Evolutionary conservation across 1,284 basidiomycete species (phyloP).

Genomic region (Tetrapyrgos nigripes): DNA sequence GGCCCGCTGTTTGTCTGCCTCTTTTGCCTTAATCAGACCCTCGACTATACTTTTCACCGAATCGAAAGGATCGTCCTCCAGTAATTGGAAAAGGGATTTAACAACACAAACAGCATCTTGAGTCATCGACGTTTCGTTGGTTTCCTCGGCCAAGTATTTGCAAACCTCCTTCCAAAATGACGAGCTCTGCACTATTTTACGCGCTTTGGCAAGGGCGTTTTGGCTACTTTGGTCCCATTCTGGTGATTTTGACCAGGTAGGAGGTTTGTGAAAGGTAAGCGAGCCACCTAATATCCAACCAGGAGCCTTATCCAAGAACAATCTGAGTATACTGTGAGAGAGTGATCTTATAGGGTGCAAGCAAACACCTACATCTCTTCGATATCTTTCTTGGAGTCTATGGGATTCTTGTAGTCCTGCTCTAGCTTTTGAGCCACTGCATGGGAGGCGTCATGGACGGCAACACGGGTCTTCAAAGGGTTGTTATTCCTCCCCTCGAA

Average conservation of each 20-base stretch:
- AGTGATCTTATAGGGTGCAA: slow-evolving; percentile 2
- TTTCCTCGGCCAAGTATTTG: slow-evolving; percentile 71
- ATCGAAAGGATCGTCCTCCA: slow-evolving; percentile 70
- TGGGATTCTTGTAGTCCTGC: slow-evolving; percentile 49
- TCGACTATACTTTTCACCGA: slow-evolving; percentile 61
- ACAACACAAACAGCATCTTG: slow-evolving; percentile 76
- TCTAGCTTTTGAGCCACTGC: slow-evolving; percentile 66
- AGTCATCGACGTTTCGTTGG: slow-evolving; percentile 60
- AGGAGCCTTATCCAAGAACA: slow-evolving; percentile 58
- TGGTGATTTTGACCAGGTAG: slow-evolving; percentile 51
- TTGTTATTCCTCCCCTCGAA: slow-evolving; percentile 59
- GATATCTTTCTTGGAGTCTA: slow-evolving; percentile 40
- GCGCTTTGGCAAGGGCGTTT: slow-evolving; percentile 53
- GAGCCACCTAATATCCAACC: slow-evolving; percentile 68
- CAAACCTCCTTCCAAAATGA: slow-evolving; percentile 68
- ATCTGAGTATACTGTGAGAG: slow-evolving; percentile 36
- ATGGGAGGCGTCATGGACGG: slow-evolving; percentile 53
- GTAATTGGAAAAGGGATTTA: slow-evolving; percentile 76
- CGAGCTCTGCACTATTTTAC: slow-evolving; percentile 47
- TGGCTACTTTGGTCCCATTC: slow-evolving; percentile 61
- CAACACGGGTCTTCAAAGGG: slow-evolving; percentile 62
- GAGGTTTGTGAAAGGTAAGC: slow-evolving; percentile 52
- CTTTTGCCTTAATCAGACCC: slow-evolving; percentile 59
- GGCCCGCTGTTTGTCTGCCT: slow-evolving; percentile 87
- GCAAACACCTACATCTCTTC: slow-evolving; percentile 50